These are phyloP conservation scores for Agrocybe pediades DNA, from an alignment of 768 basidiomycete species.

Conservation along the genomic window DNA sequence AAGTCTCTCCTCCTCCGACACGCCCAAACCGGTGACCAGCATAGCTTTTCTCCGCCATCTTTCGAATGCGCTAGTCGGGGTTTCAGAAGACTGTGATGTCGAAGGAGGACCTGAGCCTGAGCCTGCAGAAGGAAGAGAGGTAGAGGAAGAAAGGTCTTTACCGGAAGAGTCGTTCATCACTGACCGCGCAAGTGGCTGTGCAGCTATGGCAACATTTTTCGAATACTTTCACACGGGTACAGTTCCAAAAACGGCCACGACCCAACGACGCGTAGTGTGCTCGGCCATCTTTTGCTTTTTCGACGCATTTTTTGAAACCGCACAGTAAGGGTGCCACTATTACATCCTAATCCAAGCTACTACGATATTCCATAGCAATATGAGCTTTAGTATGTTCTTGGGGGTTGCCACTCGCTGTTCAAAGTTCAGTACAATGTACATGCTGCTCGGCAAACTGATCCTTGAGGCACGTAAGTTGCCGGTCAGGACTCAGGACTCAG, in stretches of 20 bases:
- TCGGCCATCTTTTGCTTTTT: too few species aligned
- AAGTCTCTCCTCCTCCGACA: slow-evolving; percentile 46
- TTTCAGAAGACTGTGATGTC: slow-evolving; percentile 17
- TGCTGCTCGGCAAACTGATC: too few species aligned
- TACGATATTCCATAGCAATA: too few species aligned
- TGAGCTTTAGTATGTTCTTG: too few species aligned
- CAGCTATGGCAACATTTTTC: slow-evolving; percentile 10
- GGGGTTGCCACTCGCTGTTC: too few species aligned
- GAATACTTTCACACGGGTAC: slow-evolving; percentile 16
- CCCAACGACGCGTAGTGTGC: too few species aligned
- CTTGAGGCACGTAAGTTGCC: too few species aligned
- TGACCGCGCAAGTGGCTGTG: slow-evolving; percentile 7
- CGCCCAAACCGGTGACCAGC: slow-evolving; percentile 50
- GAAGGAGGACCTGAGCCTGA: background rate
- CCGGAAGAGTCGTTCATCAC: slow-evolving; percentile 27
- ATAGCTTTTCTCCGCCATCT: slow-evolving; percentile 49
- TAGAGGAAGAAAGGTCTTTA: slow-evolving; percentile 15
- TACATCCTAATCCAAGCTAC: too few species aligned
- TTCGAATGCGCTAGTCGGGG: slow-evolving; percentile 40
- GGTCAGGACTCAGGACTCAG: too few species aligned
- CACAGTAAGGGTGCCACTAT: too few species aligned
- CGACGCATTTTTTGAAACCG: too few species aligned
- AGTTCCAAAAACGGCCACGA: background rate
- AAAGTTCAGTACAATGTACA: too few species aligned
- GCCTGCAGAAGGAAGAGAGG: background rate